Evolutionary conservation across 202 grass and related monocot genomes (phyloP), one percentile per base, ranked within the genome.

Genomic region (Digitaria exilis): DNA sequence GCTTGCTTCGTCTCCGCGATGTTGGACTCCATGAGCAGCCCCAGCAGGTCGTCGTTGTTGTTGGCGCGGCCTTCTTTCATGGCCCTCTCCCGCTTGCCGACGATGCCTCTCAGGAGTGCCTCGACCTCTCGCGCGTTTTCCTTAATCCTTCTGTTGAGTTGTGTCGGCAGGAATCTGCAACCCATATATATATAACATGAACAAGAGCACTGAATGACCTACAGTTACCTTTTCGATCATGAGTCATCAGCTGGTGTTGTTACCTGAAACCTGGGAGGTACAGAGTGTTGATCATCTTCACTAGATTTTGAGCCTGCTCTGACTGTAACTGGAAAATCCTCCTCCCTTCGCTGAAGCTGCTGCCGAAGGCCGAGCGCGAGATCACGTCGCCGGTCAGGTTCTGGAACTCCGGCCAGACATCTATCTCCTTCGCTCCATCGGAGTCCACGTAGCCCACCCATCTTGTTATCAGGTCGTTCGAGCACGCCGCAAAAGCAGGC

Each of bases 361-460:
- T 89, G 9, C 94, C 90, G 51, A 96, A 96, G 25, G 94, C 90
- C 31, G 87, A 79, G 2, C 88, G 45, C n/a, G 94, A 96, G 41
- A 96, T 93, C 24, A 85, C 86, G 42, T 94, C 82, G 25, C 87
- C 91, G 0, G 87, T 91, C 22, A 91, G 86, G 9, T 74, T 88
- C 16, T 91, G 89, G 28, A 97, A 76, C 77, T 90, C 91, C 22
- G 83, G 91, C 80, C 87, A 91, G 46, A 93, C 78, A 87, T 96
- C 91, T 9, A 91, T 44, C 78, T 96, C 90, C 44, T 51, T 72
- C 7, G 21, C 76, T 29, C 72, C 85, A 28, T 75, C 30, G 2
- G 46, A 50, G 8, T 17, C 30, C 59, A 77, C 34, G 4, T 45
- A 84, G 18, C 62, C 49, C 46, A 64, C 70, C 94, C 94, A 97